These are phyloP conservation scores for Phytophthora meadii DNA, from an alignment of 352 stramenopile species.

Conservation along the genomic window DNA sequence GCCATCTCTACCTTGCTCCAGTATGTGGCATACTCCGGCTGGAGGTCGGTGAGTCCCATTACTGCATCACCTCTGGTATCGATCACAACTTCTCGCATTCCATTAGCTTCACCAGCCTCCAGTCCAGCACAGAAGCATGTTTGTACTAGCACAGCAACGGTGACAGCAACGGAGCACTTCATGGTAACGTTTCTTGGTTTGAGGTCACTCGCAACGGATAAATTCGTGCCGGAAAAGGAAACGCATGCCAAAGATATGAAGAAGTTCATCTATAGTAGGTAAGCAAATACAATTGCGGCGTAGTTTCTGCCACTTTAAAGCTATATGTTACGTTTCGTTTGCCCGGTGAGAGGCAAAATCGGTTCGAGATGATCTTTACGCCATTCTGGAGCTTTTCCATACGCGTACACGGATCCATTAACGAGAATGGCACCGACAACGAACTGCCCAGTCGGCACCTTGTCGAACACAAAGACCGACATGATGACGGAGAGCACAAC, in stretches of 20 bases:
- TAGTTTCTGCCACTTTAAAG: slow-evolving; percentile 20
- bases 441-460: slow-evolving; percentile 80
- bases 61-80: slow-evolving; percentile 5
- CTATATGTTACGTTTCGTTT: slow-evolving; percentile 32
- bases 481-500: slow-evolving; percentile 85
- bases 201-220: no score
- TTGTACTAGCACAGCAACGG: slow-evolving; percentile 8
- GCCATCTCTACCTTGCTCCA: slow-evolving; percentile 21
- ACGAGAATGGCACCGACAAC: slow-evolving; percentile 76
- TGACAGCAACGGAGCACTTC: slow-evolving; percentile 6
- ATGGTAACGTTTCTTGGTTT: slow-evolving; percentile 5
- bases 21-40: slow-evolving; percentile 4
- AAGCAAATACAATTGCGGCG: slow-evolving; percentile 11
- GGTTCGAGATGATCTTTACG: slow-evolving; percentile 23
- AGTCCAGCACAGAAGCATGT: slow-evolving; percentile 4
- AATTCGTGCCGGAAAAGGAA: not conserved
- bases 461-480: slow-evolving; percentile 87
- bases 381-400: slow-evolving; percentile 67
- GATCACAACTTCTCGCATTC: slow-evolving; percentile 23
- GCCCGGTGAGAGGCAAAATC: slow-evolving; percentile 24
- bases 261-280: slow-evolving; percentile 12
- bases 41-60: slow-evolving; percentile 1
- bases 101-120: not conserved
- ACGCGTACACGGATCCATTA: slow-evolving; percentile 84
- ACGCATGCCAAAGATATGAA: not conserved